Evolutionary conservation across 108 stramenopile genomes (phyloP), one percentile per base, ranked within the genome.

Genomic region (Cyclostephanos tholiformis): DNA sequence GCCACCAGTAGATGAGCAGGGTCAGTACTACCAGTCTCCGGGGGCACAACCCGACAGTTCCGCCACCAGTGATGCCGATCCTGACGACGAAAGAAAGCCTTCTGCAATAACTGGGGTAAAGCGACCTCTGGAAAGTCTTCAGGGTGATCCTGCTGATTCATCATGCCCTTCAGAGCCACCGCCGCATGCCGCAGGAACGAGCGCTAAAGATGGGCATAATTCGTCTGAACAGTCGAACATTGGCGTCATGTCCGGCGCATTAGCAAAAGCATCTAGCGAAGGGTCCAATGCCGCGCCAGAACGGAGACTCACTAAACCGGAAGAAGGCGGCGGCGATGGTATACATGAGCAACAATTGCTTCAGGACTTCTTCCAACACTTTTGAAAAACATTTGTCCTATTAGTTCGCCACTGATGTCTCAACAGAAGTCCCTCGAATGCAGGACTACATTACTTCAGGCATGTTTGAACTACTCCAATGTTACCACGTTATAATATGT

Each of bases 71-170:
- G 63, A 43, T 7, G 63, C 4, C 63, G 63, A 65, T 48, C n/a
- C 23, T 6, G 46, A 25, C 19, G 63, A 65, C 5, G 63, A 65
- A 2, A 44, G 63, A 65, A 65, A 65, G 63, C 63, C 63, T 65
- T 19, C 63, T 17, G 63, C 63, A 4, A 32, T 25, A 17, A 22
- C 57, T 11, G 57, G 27, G 11, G 27, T 13, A 7, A 53, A 53
- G 7, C 2, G 27, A 29, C 57, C 57, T 25, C 16, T 58, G 57
- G 57, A 29, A 26, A 29, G 27, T 30, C 57, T 29, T 13, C 57
- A 30, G 3, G 57, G 11, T 29, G 57, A 4, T 58, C 27, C 57
- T 4, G 6, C 27, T 7, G 57, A 58, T 58, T 5, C 57, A n/a
- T n/a, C n/a, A 29, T 26, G 30, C 7, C 27, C 27, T 58, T 7